Percentiles rank a stretch among this genome's conserved stretches.
Conservation (phyloP, 1,284 basidiomycete genomes). For the Termitomyces sp. region DNA sequence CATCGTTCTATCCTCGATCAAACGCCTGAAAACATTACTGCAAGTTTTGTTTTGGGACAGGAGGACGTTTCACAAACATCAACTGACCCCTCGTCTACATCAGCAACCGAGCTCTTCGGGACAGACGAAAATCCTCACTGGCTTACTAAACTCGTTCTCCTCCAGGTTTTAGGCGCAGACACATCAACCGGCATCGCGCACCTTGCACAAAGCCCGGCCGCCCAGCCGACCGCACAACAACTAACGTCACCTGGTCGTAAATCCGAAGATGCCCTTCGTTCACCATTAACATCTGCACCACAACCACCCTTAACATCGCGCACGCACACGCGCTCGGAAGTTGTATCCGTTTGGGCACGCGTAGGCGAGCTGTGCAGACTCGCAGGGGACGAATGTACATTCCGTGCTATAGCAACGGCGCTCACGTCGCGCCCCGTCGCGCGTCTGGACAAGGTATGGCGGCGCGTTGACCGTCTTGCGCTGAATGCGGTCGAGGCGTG, state of each 20-base stretch:
- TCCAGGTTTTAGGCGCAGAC: conserved; percentile 64
- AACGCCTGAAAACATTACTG: conserved; percentile 46
- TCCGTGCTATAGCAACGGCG: conserved; percentile 64
- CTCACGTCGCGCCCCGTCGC: conserved; percentile 69
- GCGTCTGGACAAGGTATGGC: conserved; percentile 73
- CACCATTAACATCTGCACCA: background rate
- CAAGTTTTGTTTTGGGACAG: conserved; percentile 38
- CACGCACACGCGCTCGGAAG: conserved; percentile 64
- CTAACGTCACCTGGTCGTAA: conserved; percentile 26
- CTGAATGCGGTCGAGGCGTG: conserved; percentile 59
- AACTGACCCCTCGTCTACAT: conserved; percentile 16
- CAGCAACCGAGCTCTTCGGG: conserved; percentile 48
- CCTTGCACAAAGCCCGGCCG: conserved; percentile 3
- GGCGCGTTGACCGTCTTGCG: conserved; percentile 56
- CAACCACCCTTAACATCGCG: conserved; percentile 35
- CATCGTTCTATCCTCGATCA: conserved; percentile 49
- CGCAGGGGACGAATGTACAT: conserved; percentile 70
- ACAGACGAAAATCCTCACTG: conserved; percentile 70
- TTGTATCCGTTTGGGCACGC: conserved; percentile 65
- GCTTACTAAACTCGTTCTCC: conserved; percentile 66
- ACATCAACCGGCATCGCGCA: conserved; percentile 23
- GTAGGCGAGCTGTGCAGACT: conserved; percentile 66
- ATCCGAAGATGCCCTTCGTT: conserved; percentile 31
- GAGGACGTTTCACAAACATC: conserved; percentile 19
- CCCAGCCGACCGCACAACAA: conserved; percentile 2